These are phyloP conservation scores for Hypoxylon sp. DNA, from an alignment of 2,329 filamentous ascomycete species.

Conservation along the genomic window DNA sequence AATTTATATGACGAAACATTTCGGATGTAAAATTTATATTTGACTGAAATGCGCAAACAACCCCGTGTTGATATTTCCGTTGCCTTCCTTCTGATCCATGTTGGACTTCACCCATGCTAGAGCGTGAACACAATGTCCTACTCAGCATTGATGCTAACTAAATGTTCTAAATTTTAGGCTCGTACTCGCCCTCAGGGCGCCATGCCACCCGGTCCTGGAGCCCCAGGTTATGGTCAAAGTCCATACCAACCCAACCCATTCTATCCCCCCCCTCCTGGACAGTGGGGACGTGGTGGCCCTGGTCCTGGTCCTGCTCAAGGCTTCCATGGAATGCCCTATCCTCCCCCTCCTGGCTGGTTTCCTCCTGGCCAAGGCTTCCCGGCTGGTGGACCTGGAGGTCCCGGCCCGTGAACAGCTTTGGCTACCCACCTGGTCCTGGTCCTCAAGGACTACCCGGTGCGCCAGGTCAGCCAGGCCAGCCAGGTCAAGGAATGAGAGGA, in stretches of 20 bases:
- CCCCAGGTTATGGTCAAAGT: slow-evolving; percentile 61
- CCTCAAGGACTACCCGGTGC: slow-evolving; percentile 62
- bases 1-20: slow-evolving; percentile 87
- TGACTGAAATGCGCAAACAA: slow-evolving; percentile 94
- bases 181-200: slow-evolving; percentile 56
- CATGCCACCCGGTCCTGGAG: slow-evolving; percentile 53
- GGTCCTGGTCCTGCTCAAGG: slow-evolving; percentile 68
- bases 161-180: slow-evolving; percentile 53
- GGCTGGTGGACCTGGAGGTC: slow-evolving; percentile 72
- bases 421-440: slow-evolving; percentile 71
- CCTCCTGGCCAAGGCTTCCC: slow-evolving; percentile 83
- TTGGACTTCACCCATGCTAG: slow-evolving; percentile 48
- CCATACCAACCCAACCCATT: slow-evolving; percentile 64
- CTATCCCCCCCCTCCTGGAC: slow-evolving; percentile 67
- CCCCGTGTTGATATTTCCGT: slow-evolving; percentile 97
- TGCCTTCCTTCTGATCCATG: slow-evolving; percentile 98
- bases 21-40: slow-evolving; percentile 93
- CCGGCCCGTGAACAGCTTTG: slow-evolving; percentile 71
- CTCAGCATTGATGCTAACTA: slow-evolving; percentile 48
- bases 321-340: slow-evolving; percentile 83
- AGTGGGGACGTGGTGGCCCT: slow-evolving; percentile 69
- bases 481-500: slow-evolving; percentile 53
- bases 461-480: slow-evolving; percentile 54
- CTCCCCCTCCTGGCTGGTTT: slow-evolving; percentile 83
- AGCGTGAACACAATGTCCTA: slow-evolving; percentile 4